Evolutionary conservation across 2,329 filamentous ascomycete species (phyloP).

Genomic region (Fusarium mundagurra): DNA sequence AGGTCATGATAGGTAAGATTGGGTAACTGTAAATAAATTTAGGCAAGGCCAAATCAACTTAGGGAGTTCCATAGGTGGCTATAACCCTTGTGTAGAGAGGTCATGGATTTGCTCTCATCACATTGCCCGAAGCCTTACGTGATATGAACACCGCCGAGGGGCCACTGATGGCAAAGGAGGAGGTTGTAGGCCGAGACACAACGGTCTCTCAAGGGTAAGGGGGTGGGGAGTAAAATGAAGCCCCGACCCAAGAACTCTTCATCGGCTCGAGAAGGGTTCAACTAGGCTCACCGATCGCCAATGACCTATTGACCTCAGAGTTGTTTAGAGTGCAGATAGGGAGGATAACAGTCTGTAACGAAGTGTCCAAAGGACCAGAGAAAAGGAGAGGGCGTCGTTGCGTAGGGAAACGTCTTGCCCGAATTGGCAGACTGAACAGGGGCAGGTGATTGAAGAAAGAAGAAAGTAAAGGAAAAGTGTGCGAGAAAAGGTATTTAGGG

Average conservation of each 20-base stretch:
- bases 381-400: not conserved
- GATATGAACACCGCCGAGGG: not conserved
- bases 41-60: not conserved
- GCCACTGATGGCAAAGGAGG: not conserved
- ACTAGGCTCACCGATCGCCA: not conserved
- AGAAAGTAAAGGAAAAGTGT: not conserved
- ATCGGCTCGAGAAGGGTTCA: not conserved
- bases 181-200: not conserved
- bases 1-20: not conserved
- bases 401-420: not conserved
- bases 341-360: not conserved
- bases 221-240: not conserved
- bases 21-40: not conserved
- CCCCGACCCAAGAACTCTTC: not conserved
- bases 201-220: not conserved
- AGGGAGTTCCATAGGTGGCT: not conserved
- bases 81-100: not conserved
- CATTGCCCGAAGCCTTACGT: not conserved
- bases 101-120: not conserved
- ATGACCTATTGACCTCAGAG: not conserved
- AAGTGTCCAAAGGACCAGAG: not conserved
- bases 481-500: not conserved
- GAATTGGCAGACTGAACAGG: not conserved
- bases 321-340: not conserved
- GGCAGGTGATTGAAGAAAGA: not conserved